Evolutionary conservation across 768 basidiomycete species (phyloP), one percentile per base, ranked within the genome.

Genomic region (Lactifluus volemus): DNA sequence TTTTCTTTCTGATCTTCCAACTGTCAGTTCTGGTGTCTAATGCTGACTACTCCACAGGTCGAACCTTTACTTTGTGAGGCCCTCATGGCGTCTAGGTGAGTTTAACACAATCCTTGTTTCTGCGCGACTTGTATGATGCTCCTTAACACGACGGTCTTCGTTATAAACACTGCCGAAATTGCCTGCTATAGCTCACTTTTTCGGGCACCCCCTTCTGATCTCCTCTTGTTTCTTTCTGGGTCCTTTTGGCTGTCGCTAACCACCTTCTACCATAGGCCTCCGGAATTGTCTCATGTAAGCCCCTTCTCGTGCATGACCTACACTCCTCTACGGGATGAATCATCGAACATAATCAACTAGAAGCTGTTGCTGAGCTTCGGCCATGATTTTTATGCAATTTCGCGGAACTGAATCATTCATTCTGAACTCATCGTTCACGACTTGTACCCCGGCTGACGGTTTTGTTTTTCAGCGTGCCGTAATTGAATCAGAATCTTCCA

Each of bases 121-220:
- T 42, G 15, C 41, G 49, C 36, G 25, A 59, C 70, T 61, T 63
- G 19, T 58, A 84, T 85, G 86, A 88, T 89, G 86, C 72, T 81
- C 53, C 53, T 75, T 78, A 84, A 84, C 87, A 90, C 89, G 89
- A 91, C 89, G 89, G 89, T 91, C 89, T 90, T 88, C 89, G 89
- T 90, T 25, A 91, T 68, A 59, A 72, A 71, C 66, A 60, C 74
- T 89, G 87, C 85, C 89, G 89, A 91, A 91, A 88, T 70, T 82
- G 89, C 89, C 89, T 88, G 89, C 85, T 85, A 88, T 84, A 91
- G 89, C 89, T 91, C 89, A 90, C 79, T 68, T 69, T 59, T 45
- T 83, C 86, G 89, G 89, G 87, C 88, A 86, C 76, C 83, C 87
- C 84, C 75, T 64, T 80, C 87, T 89, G 86, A 89, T 60, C 11